Base-by-base conservation (phyloP, 2,329 filamentous ascomycete genomes). In the Verticillium nubilum region DNA sequence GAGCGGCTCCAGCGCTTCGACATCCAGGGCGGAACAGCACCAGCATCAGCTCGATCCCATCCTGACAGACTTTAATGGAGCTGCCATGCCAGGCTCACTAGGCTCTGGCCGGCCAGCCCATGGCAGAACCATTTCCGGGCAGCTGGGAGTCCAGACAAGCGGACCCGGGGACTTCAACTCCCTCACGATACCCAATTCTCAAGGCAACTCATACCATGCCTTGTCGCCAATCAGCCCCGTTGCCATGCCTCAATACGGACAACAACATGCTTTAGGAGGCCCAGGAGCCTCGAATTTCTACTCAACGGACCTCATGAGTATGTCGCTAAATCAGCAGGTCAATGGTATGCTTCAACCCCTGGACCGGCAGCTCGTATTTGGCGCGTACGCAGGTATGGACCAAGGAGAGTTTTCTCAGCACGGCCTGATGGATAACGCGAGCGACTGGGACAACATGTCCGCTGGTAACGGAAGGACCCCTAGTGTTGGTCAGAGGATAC, bases 301-400 rank as follows among this genome's bases (percentile, higher is more conserved):
- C 65, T 72, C 81, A 9, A 75, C 78, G 56, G 78, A 86, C 67
- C 69, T 88, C 37, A 76, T 86, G n/a, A 71, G 77, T 5, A 73
- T 85, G 62, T 78, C 78, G 4, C 73, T 87, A 17, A 73, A 75
- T 25, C 80, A 79, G 66, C 79, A 78, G 59, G 72, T 74, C 23
- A 75, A 78, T 60, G 76, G 76, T 2, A 79, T 86, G 58, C 75
- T 92, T 27, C 86, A 88, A 10, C 86, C 90, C 61, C 81, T 94
- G 15, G 89, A 93, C 66, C 82, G 89, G 3, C 89, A 92, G 67
- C 85, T 92, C 63, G 87, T 92, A 1, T 91, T 91, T 63, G 87
- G 86, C 37, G 88, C 87, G 1, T 94, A 92, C 68, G 85, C 66
- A 74, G 70, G 72, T 10, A 75, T 79, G 56, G 67, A 68, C 47